Conservation (phyloP, 1,284 basidiomycete species). For the Fistulinella cinereoalba region DNA sequence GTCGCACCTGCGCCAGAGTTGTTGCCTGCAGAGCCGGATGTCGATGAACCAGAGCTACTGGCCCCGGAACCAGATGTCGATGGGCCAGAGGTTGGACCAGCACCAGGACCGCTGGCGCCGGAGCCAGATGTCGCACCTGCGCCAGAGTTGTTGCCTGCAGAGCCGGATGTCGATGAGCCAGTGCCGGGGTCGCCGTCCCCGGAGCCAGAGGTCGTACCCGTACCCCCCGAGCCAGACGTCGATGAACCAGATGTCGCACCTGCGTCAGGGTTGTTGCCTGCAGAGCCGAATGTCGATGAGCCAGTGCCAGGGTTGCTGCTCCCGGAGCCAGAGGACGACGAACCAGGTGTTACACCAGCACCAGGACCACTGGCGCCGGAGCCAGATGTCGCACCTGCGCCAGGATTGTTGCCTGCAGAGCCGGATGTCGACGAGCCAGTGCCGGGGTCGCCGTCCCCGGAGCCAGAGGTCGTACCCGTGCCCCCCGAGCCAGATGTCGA, state of each 20-base stretch:
- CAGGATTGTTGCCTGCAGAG: neutral
- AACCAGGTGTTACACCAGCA: neutral
- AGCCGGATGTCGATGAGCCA: conserved; percentile 5
- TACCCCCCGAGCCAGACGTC: neutral
- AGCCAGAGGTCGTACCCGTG: too few relatives aligned
- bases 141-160: neutral
- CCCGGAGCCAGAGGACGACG: neutral
- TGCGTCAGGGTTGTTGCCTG: too few relatives aligned
- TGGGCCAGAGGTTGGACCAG: neutral
- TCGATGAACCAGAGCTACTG: neutral
- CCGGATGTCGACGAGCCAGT: neutral
- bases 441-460: conserved; percentile 1
- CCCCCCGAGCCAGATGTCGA: neutral
- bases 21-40: neutral
- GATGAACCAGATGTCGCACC: neutral
- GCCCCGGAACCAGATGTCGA: neutral
- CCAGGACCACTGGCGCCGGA: neutral
- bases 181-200: conserved; percentile 1
- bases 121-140: too few relatives aligned
- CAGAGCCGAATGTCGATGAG: too few relatives aligned
- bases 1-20: too few relatives aligned
- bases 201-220: conserved; percentile 1
- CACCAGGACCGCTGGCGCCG: neutral
- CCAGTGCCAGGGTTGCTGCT: neutral
- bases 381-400: too few relatives aligned